phyloP scores from a whole-genome alignment of 1,284 basidiomycete species.

The Chalciporus sp. region DNA sequence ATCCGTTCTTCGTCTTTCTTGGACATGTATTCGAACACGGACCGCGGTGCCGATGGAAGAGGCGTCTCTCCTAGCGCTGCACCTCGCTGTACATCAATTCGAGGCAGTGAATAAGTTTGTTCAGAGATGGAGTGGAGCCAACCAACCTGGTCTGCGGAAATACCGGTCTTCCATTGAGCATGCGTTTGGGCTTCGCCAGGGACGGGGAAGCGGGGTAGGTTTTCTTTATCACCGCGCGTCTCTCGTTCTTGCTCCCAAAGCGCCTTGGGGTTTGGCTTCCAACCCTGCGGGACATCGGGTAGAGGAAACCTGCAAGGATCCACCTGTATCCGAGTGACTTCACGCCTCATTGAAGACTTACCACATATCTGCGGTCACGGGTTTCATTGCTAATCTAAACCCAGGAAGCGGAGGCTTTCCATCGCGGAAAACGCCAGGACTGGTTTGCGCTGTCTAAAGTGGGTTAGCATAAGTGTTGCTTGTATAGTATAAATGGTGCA shows the following conservation, averaged over 20 bases:
- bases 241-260: constrained; percentile 69
- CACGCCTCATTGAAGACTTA: constrained; percentile 38
- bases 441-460: constrained; percentile 39
- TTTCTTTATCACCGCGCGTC: constrained; percentile 50
- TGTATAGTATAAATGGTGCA: not conserved
- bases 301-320: constrained; percentile 68
- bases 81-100: constrained; percentile 61
- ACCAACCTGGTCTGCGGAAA: constrained; percentile 73
- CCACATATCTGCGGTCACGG: constrained; percentile 76
- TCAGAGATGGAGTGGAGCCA: not conserved
- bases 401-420: constrained; percentile 75
- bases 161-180: constrained; percentile 52
- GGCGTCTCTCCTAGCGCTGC: constrained; percentile 80
- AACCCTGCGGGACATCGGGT: constrained; percentile 78
- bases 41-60: constrained; percentile 68
- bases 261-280: constrained; percentile 81
- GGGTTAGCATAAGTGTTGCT: constrained; percentile 24
- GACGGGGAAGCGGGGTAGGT: constrained; percentile 27
- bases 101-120: not conserved
- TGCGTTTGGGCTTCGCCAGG: constrained; percentile 38
- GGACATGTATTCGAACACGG: constrained; percentile 92
- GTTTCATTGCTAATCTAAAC: constrained; percentile 71
- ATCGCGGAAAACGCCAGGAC: constrained; percentile 62
- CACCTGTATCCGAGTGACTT: constrained; percentile 12
- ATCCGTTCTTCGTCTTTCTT: constrained; percentile 88